Percentiles rank a stretch among this genome's conserved stretches.
Conservation (phyloP, 176 grass and related monocot species). For the Paspalum notatum region DNA sequence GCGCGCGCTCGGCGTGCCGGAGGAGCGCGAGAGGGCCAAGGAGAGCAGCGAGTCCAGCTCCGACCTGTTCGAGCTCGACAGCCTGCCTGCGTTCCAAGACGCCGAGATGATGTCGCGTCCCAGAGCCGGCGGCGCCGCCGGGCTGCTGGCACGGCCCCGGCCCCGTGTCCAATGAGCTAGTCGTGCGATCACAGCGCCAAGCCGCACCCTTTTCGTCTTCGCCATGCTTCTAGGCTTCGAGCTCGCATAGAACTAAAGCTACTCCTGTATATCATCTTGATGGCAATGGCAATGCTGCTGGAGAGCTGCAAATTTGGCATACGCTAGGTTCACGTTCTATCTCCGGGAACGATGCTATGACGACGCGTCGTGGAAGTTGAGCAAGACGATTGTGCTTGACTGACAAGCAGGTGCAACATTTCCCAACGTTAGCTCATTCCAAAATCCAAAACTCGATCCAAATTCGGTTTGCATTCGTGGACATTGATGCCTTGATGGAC, state of each 20-base stretch:
- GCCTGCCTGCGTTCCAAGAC: slow-evolving; percentile 17
- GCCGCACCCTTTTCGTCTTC: too few species aligned
- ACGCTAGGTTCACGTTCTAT: neutral
- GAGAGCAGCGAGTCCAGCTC: slow-evolving; percentile 80
- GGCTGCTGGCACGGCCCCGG: slow-evolving; percentile 7
- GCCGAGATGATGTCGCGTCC: neutral
- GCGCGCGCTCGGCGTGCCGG: slow-evolving; percentile 48
- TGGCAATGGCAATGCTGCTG: too few species aligned
- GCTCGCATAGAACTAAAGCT: too few species aligned
- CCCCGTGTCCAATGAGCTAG: slow-evolving; percentile 8
- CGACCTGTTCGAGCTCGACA: slow-evolving; percentile 81
- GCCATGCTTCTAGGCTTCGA: too few species aligned
- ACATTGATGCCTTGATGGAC: neutral
- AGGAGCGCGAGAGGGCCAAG: slow-evolving; percentile 57
- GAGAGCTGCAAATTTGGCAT: neutral
- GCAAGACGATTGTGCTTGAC: neutral
- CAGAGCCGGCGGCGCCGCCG: neutral
- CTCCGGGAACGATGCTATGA: neutral
- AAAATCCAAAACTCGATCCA: neutral
- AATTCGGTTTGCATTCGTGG: neutral
- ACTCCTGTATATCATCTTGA: too few species aligned
- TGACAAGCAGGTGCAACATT: neutral
- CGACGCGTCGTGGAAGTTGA: neutral
- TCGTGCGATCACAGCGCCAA: neutral
- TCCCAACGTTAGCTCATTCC: neutral